Percentiles rank a stretch among this genome's conserved stretches.
phyloP scores from a whole-genome alignment of 257 asterid genomes.

The Asclepias syriaca region DNA sequence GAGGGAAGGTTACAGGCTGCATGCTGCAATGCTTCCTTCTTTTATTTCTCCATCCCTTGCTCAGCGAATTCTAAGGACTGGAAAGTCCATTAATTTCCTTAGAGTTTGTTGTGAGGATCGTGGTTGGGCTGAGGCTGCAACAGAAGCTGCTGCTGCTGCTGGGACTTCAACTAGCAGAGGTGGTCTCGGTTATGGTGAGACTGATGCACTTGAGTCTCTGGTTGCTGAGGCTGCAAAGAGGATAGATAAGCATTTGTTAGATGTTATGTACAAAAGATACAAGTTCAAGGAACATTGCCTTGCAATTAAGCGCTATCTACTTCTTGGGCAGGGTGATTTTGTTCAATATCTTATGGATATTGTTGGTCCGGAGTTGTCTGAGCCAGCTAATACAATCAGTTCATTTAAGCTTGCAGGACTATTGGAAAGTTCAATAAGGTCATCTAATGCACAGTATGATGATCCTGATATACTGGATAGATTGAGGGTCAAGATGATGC shows the following conservation, averaged over 20 bases:
- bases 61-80: constrained; percentile 87
- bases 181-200: constrained; percentile 88
- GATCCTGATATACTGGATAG: constrained; percentile 85
- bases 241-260: constrained; percentile 83
- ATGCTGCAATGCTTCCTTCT: constrained; percentile 85
- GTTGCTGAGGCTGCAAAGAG: constrained; percentile 90
- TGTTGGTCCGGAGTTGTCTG: constrained; percentile 89
- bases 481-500: constrained; percentile 95
- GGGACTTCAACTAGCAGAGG: constrained; percentile 94
- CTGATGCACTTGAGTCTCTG: constrained; percentile 91
- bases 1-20: constrained; percentile 96
- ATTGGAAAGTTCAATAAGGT: constrained; percentile 84
- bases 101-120: constrained; percentile 96
- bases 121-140: constrained; percentile 95
- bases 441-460: constrained; percentile 95
- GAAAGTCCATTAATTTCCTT: constrained; percentile 93
- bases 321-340: constrained; percentile 98
- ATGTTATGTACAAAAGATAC: constrained; percentile 71
- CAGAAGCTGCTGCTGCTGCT: constrained; percentile 88
- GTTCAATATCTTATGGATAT: constrained; percentile 97
- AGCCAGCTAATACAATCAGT: constrained; percentile 95
- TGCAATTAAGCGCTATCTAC: constrained; percentile 90
- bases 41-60: constrained; percentile 91
- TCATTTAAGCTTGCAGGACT: constrained; percentile 91
- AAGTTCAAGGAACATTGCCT: constrained; percentile 97